Evolutionary conservation across 2,329 filamentous ascomycete genomes (phyloP).

Genomic region (Chaetomium sp.): DNA sequence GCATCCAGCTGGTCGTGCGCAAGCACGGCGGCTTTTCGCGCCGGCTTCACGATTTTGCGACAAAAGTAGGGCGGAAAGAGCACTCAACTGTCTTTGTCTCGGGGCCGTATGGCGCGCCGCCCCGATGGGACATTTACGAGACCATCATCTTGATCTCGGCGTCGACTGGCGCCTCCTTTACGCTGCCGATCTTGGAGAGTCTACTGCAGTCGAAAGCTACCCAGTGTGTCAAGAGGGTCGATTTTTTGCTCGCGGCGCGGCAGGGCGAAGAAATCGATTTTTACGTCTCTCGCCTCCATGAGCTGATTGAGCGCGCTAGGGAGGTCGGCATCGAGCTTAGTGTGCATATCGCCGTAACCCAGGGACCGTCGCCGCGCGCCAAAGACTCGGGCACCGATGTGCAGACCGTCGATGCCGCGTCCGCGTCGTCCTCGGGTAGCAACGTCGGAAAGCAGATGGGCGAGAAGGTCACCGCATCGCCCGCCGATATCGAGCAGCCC

Average conservation of each 20-base stretch:
- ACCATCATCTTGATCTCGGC: conserved; percentile 62
- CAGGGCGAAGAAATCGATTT: conserved; percentile 58
- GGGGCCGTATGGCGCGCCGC: conserved; percentile 59
- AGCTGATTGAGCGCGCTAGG: conserved; percentile 48
- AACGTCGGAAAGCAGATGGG: conserved; percentile 24
- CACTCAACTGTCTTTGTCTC: conserved; percentile 52
- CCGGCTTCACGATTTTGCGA: conserved; percentile 52
- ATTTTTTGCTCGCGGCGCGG: conserved; percentile 56
- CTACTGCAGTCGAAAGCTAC: conserved; percentile 47
- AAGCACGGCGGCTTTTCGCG: conserved; percentile 60
- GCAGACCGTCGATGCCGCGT: conserved; percentile 26
- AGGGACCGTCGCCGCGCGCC: conserved; percentile 27
- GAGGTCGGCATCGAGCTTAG: conserved; percentile 52
- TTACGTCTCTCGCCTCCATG: conserved; percentile 54
- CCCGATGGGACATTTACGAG: conserved; percentile 60
- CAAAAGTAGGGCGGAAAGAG: conserved; percentile 40
- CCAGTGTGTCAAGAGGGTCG: conserved; percentile 55
- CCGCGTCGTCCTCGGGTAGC: conserved; percentile 28
- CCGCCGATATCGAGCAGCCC: conserved; percentile 38
- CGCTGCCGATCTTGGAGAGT: conserved; percentile 60
- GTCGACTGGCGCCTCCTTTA: conserved; percentile 65
- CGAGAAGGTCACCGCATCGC: conserved; percentile 34
- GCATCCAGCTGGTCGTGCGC: conserved; percentile 60
- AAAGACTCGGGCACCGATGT: conserved; percentile 30
- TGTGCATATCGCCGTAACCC: conserved; percentile 59